phyloP scores from a whole-genome alignment of 257 asterid species.

The Thymus mandschuricus region DNA sequence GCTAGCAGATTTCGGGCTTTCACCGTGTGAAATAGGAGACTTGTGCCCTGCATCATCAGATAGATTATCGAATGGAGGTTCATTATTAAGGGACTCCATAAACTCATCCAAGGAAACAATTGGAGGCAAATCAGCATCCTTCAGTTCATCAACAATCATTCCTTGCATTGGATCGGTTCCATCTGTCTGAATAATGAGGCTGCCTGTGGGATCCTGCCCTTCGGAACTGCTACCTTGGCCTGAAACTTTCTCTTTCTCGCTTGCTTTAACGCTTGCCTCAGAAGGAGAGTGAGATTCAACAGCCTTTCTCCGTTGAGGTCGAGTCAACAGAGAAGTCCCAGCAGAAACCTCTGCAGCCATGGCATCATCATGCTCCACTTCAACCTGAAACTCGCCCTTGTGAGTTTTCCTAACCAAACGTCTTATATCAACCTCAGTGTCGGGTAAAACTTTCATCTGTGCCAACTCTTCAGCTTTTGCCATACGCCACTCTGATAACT shows the following conservation, averaged over 20 bases:
- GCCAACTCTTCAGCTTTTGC: slow-evolving; percentile 95
- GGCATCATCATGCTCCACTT: slow-evolving; percentile 69
- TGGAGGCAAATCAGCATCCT: slow-evolving; percentile 90
- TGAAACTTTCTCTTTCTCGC: slow-evolving; percentile 37
- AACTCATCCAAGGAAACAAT: slow-evolving; percentile 92
- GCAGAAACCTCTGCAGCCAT: slow-evolving; percentile 67
- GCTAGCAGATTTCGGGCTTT: slow-evolving; percentile 40
- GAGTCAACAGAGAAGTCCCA: slow-evolving; percentile 52
- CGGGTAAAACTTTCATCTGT: slow-evolving; percentile 91
- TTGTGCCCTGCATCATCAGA: slow-evolving; percentile 51
- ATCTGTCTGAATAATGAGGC: slow-evolving; percentile 81
- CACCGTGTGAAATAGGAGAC: slow-evolving; percentile 38
- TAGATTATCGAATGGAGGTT: slow-evolving; percentile 84
- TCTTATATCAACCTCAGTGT: slow-evolving; percentile 74
- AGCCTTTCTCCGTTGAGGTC: slow-evolving; percentile 41
- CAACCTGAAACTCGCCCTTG: slow-evolving; percentile 97
- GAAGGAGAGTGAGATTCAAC: slow-evolving; percentile 44
- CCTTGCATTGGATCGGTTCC: slow-evolving; percentile 97
- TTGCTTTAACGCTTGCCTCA: slow-evolving; percentile 40
- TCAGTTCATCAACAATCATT: slow-evolving; percentile 88
- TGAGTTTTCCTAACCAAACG: slow-evolving; percentile 95
- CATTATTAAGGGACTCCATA: slow-evolving; percentile 94
- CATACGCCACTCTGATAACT: slow-evolving; percentile 92
- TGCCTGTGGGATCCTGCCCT: slow-evolving; percentile 58
- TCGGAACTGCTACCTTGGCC: slow-evolving; percentile 49